Evolutionary conservation across 2,329 filamentous ascomycete species (phyloP).

Genomic region (Ampelomyces quisqualis): DNA sequence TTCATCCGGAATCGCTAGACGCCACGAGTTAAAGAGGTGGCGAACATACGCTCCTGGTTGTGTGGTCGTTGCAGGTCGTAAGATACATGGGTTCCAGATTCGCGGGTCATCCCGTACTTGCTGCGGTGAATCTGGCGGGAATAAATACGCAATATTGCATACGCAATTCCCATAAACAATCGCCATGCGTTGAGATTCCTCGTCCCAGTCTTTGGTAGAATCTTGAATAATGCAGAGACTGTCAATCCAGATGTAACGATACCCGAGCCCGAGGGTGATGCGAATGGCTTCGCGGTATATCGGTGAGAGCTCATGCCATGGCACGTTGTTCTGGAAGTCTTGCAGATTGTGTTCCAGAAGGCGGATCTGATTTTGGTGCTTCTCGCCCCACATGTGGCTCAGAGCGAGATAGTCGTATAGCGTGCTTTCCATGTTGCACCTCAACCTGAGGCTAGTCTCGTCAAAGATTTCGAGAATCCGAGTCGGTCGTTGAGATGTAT

Average conservation of each 20-base stretch:
- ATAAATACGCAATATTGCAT: constrained; percentile 13
- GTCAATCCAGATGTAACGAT: constrained; percentile 28
- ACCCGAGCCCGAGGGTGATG: constrained; percentile 10
- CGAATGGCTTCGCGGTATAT: constrained; percentile 18
- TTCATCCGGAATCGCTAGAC: too few species aligned
- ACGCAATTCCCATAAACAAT: constrained; percentile 14
- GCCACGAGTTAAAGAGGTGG: background rate
- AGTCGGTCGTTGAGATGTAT: constrained; percentile 1
- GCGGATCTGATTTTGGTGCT: background rate
- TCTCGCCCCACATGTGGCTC: constrained; percentile 15
- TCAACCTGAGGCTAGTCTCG: background rate
- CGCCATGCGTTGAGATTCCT: constrained; percentile 14
- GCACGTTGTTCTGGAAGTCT: constrained; percentile 3
- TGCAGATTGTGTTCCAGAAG: background rate
- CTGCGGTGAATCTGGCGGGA: background rate
- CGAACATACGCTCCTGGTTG: constrained; percentile 7
- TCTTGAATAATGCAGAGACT: constrained; percentile 23
- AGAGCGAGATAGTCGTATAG: constrained; percentile 8
- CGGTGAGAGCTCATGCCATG: constrained; percentile 2
- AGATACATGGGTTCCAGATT: constrained; percentile 7
- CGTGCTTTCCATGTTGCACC: constrained; percentile 6
- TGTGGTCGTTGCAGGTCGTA: constrained; percentile 1
- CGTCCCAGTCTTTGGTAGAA: constrained; percentile 9
- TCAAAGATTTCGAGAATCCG: constrained; percentile 6
- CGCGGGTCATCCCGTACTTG: constrained; percentile 8